Evolutionary conservation across 805 yeast species (phyloP).

Genomic region (Metschnikowia kofuensis): DNA sequence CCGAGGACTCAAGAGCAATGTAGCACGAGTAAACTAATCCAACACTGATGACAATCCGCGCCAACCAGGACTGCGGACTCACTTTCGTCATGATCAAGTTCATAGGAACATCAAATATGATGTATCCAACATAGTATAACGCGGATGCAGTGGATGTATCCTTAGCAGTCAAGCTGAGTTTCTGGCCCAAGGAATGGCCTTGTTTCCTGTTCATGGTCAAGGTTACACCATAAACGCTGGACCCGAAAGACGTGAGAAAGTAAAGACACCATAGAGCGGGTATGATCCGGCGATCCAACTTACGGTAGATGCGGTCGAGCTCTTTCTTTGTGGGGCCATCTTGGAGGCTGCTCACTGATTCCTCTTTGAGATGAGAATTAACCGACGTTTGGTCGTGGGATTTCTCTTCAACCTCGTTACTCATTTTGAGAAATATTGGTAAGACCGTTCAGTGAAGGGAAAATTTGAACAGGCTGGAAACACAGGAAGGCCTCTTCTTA

Average conservation of each 20-base stretch:
- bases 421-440: not conserved
- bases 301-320: conserved; percentile 55
- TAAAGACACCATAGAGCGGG: conserved; percentile 82
- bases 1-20: conserved; percentile 50
- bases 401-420: conserved; percentile 3
- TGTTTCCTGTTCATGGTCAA: conserved; percentile 68
- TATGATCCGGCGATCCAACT: conserved; percentile 66
- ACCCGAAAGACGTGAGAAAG: conserved; percentile 76
- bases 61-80: conserved; percentile 82
- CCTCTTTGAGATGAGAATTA: conserved; percentile 10
- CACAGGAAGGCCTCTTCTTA: not conserved
- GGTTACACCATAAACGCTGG: conserved; percentile 72
- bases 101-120: conserved; percentile 85
- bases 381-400: conserved; percentile 1
- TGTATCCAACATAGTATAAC: conserved; percentile 76
- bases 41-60: conserved; percentile 72
- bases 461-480: not conserved
- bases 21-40: conserved; percentile 79
- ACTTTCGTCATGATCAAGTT: conserved; percentile 78
- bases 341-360: conserved; percentile 4
- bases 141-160: conserved; percentile 76
- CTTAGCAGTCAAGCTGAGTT: conserved; percentile 50
- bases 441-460: not conserved
- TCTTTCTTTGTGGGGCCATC: conserved; percentile 15
- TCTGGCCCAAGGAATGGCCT: conserved; percentile 59